phyloP scores from a whole-genome alignment of 208 protist genomes.

The Trichomonas vaginalis region DNA sequence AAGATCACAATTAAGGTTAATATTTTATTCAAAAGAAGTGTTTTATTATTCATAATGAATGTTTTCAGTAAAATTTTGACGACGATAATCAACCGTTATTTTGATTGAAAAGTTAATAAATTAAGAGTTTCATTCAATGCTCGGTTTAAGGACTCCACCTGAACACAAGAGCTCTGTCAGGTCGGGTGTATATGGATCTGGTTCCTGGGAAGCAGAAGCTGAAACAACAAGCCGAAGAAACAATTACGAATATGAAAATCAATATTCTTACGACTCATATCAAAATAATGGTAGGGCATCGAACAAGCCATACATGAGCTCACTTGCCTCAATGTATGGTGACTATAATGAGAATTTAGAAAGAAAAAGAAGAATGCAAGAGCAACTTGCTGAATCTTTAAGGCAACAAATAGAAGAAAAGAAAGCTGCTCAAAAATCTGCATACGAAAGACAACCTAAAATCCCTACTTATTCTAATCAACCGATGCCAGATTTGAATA shows the following conservation, averaged over 20 bases:
- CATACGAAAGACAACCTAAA: neutral
- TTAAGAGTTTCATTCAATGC: too few relatives aligned
- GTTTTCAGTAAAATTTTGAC: too few relatives aligned
- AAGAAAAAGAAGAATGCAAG: neutral
- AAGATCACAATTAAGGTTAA: too few relatives aligned
- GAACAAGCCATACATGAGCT: neutral
- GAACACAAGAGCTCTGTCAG: neutral
- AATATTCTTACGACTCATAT: neutral
- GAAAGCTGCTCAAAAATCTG: neutral
- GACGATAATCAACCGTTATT: too few relatives aligned
- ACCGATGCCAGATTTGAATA: neutral
- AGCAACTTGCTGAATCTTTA: neutral
- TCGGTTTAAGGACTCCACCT: neutral
- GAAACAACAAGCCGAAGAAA: neutral
- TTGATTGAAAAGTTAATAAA: too few relatives aligned
- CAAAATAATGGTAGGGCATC: neutral
- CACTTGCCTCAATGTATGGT: neutral
- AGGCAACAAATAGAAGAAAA: neutral
- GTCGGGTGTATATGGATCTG: neutral
- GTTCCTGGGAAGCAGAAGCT: neutral
- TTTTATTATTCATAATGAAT: too few relatives aligned
- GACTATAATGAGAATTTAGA: neutral
- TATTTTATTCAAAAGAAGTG: too few relatives aligned
- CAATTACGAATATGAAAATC: neutral
- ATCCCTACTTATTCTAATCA: neutral